Conservation (phyloP, 768 basidiomycete species). For the Tylopilus subfusipes region DNA sequence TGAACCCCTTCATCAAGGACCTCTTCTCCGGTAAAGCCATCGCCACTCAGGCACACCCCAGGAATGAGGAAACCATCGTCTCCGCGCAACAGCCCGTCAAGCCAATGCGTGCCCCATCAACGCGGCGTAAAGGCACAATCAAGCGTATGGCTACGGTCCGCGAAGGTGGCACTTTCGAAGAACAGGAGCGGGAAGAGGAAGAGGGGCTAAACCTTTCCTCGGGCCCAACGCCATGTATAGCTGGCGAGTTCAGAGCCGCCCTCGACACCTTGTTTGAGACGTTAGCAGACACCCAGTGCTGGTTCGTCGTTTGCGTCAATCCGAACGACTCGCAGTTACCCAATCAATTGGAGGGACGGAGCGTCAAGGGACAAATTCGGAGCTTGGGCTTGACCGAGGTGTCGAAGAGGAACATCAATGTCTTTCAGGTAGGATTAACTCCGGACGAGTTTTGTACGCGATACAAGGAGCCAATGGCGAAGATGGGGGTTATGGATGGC, state of each 20-base stretch:
- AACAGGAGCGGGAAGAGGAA: constrained; percentile 51
- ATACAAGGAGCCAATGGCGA: constrained; percentile 66
- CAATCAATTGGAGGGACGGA: constrained; percentile 88
- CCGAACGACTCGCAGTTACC: constrained; percentile 95
- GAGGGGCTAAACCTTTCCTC: constrained; percentile 33
- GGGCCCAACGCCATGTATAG: constrained; percentile 57
- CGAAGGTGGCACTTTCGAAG: constrained; percentile 23
- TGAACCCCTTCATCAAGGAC: constrained; percentile 88
- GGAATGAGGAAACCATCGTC: constrained; percentile 93
- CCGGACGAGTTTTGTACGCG: constrained; percentile 82
- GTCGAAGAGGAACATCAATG: constrained; percentile 57
- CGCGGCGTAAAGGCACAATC: constrained; percentile 72
- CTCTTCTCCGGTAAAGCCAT: constrained; percentile 87
- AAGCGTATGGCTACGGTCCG: constrained; percentile 47
- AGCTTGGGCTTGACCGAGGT: constrained; percentile 78
- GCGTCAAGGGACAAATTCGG: constrained; percentile 88
- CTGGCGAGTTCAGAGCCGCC: constrained; percentile 84
- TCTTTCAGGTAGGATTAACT: constrained; percentile 84
- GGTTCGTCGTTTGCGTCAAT: constrained; percentile 91
- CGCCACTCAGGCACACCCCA: constrained; percentile 87
- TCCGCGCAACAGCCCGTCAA: constrained; percentile 91
- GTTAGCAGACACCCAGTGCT: constrained; percentile 82
- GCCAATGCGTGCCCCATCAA: constrained; percentile 92
- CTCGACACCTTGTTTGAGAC: constrained; percentile 85
- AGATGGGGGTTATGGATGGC: constrained; percentile 57